Conservation (phyloP, 805 yeast species). For the Yamadazyma philogaea region DNA sequence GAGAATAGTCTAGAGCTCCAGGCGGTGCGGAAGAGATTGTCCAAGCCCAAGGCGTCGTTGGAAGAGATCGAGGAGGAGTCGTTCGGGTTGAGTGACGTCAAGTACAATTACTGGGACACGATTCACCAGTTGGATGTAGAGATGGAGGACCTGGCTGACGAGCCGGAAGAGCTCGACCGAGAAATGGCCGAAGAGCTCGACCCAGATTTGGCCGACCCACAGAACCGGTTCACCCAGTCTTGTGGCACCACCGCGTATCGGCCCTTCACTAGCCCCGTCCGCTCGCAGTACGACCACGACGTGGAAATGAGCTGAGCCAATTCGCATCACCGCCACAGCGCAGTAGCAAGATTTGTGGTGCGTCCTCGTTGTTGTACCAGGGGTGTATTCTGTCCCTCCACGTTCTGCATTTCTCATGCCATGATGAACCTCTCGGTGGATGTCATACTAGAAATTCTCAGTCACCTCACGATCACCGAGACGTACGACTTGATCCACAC, state of each 20-base stretch:
- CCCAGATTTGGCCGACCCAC: background rate
- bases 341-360: too few relatives aligned
- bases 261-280: too few relatives aligned
- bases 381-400: background rate
- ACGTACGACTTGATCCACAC: slow-evolving; percentile 9
- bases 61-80: slow-evolving; percentile 13
- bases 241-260: background rate
- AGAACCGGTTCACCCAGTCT: background rate
- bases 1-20: slow-evolving; percentile 26
- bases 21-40: slow-evolving; percentile 8
- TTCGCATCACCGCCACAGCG: background rate
- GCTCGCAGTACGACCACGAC: background rate
- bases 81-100: slow-evolving; percentile 19
- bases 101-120: slow-evolving; percentile 38
- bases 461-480: slow-evolving; percentile 9
- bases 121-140: slow-evolving; percentile 21
- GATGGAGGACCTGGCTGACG: slow-evolving; percentile 20
- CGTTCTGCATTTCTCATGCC: background rate
- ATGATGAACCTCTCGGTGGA: slow-evolving; percentile 8
- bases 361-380: too few relatives aligned
- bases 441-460: slow-evolving; percentile 6
- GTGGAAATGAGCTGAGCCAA: background rate
- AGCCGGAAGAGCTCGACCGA: background rate
- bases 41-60: slow-evolving; percentile 1
- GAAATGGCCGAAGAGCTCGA: background rate